Percentiles rank a stretch among this genome's conserved stretches.
These are phyloP conservation scores for Dendrocalamus latiflorus DNA, from an alignment of 202 grass and related monocot genomes.

Conservation along the genomic window DNA sequence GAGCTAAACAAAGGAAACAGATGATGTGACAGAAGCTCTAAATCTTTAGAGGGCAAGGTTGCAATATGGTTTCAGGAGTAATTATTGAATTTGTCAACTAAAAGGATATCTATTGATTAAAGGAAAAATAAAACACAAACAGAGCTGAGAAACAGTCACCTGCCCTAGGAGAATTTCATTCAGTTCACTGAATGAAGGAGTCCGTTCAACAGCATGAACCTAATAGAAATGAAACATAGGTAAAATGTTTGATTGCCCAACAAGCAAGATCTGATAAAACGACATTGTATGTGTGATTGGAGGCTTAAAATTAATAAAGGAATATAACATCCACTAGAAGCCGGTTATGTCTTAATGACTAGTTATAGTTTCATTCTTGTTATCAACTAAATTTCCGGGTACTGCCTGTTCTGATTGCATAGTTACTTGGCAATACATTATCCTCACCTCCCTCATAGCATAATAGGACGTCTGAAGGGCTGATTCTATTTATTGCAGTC, in stretches of 20 bases:
- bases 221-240: conserved; percentile 34
- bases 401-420: not conserved
- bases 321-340: not conserved
- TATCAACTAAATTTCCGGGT: not conserved
- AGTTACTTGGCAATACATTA: not conserved
- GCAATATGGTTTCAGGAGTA: not conserved
- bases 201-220: conserved; percentile 94
- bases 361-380: not conserved
- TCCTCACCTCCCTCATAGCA: not conserved
- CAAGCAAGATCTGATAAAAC: not conserved
- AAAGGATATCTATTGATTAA: not conserved
- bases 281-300: not conserved
- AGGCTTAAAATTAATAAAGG: not conserved
- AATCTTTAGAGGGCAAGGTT: not conserved
- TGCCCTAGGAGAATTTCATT: conserved; percentile 97
- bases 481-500: not conserved
- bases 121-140: not conserved
- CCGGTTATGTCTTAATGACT: not conserved
- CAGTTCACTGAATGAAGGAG: conserved; percentile 95
- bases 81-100: not conserved
- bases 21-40: not conserved
- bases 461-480: not conserved
- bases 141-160: conserved; percentile 46
- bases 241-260: conserved; percentile 10
- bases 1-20: not conserved